Conservation (phyloP, 192 early-diverging fungal genomes). For the Jimgerdemannia flammicorona region DNA sequence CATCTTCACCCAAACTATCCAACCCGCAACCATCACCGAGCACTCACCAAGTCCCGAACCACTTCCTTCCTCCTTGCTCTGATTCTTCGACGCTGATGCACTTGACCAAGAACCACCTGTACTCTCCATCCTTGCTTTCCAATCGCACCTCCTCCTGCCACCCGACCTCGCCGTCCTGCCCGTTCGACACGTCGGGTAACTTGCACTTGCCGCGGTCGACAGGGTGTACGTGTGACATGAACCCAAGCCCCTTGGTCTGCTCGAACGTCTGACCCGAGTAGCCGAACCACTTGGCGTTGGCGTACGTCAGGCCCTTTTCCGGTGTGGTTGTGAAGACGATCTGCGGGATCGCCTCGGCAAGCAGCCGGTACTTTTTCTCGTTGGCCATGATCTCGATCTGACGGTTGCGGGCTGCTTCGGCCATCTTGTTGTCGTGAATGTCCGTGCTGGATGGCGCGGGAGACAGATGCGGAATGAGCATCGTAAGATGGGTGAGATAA, state of each 20-base stretch:
- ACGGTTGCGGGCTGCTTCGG: constrained; percentile 38
- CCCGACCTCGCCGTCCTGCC: constrained; percentile 22
- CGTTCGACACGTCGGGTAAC: constrained; percentile 36
- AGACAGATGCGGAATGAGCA: neutral
- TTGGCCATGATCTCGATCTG: constrained; percentile 50
- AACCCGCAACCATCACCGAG: neutral
- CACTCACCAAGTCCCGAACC: constrained; percentile 54
- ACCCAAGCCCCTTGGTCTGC: constrained; percentile 44
- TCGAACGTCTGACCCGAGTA: constrained; percentile 50
- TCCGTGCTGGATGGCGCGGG: constrained; percentile 34
- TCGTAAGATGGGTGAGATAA: neutral
- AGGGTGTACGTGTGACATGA: constrained; percentile 51
- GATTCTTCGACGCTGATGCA: constrained; percentile 49
- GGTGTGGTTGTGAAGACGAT: constrained; percentile 54
- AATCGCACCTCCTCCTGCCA: constrained; percentile 47
- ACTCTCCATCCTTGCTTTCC: constrained; percentile 35
- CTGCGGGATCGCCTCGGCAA: constrained; percentile 58
- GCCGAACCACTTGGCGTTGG: constrained; percentile 51
- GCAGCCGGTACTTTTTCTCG: constrained; percentile 53
- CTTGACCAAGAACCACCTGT: constrained; percentile 54
- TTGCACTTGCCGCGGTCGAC: constrained; percentile 44
- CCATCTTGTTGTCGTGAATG: constrained; percentile 50
- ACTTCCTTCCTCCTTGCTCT: constrained; percentile 39
- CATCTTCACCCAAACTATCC: no score
- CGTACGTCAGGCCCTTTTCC: constrained; percentile 44